A percentile compares a stretch with the other conserved stretches of the same genome.
Evolutionary conservation across 2,329 filamentous ascomycete genomes (phyloP).

Genomic region (Cytospora chrysosperma): DNA sequence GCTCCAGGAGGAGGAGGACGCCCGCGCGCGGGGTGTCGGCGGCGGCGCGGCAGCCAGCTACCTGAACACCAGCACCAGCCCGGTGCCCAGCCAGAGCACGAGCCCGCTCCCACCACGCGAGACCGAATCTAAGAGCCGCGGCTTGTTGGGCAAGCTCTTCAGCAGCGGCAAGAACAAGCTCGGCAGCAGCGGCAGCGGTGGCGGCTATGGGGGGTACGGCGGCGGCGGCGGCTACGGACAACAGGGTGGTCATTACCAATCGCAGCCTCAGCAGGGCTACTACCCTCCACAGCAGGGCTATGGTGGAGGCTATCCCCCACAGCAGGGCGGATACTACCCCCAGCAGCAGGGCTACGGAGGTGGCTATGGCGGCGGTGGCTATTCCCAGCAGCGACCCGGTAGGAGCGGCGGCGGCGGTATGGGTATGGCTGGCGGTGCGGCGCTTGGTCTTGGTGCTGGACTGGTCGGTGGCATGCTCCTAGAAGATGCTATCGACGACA

Average conservation of each 20-base stretch:
- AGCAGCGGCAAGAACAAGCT: conserved; percentile 45
- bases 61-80: conserved; percentile 27
- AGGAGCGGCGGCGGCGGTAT: conserved; percentile 41
- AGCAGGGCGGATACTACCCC: conserved; percentile 34
- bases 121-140: conserved; percentile 41
- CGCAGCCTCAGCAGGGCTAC: conserved; percentile 32
- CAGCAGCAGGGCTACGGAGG: conserved; percentile 27
- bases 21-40: conserved; percentile 45
- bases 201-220: conserved; percentile 31
- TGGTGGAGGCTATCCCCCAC: conserved; percentile 26
- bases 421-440: conserved; percentile 71
- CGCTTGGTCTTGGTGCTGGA: conserved; percentile 78
- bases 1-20: conserved; percentile 82
- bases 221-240: conserved; percentile 33
- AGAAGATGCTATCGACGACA: conserved; percentile 63
- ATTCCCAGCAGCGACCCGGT: conserved; percentile 47
- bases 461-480: conserved; percentile 75
- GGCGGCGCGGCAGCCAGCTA: conserved; percentile 39
- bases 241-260: conserved; percentile 37
- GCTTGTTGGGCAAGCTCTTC: conserved; percentile 54
- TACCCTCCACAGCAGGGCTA: conserved; percentile 37
- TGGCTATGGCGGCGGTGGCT: conserved; percentile 28
- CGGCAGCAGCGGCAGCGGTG: conserved; percentile 33
- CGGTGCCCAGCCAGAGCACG: conserved; percentile 32
- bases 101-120: conserved; percentile 45